Percentiles rank a stretch among this genome's conserved stretches.
Evolutionary conservation across 371 early-diverging fungal species (phyloP).

Genomic region (Mucor racemosus): DNA sequence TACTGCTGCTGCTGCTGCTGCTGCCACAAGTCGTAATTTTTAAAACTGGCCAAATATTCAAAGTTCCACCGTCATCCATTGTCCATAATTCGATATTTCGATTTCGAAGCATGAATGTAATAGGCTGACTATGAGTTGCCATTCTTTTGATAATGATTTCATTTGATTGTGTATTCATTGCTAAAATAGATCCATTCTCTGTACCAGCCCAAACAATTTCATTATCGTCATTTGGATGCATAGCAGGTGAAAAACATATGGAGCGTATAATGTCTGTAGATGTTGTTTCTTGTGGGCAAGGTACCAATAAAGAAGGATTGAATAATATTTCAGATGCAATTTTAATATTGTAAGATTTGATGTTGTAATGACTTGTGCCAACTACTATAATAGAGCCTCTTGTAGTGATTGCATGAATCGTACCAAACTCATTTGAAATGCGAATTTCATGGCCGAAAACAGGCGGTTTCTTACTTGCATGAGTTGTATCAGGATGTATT

Average conservation of each 20-base stretch:
- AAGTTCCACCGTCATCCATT: slow-evolving; percentile 65
- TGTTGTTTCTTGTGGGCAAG: background rate
- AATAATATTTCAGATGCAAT: background rate
- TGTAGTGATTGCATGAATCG: background rate
- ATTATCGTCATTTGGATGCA: background rate
- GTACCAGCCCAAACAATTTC: slow-evolving; percentile 14
- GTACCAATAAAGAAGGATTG: background rate
- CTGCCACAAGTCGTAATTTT: background rate
- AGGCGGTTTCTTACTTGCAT: background rate
- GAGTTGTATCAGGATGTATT: background rate
- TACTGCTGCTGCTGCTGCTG: no score
- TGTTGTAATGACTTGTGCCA: background rate
- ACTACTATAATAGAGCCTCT: background rate
- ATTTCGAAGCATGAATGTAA: slow-evolving; percentile 57
- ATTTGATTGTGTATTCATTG: background rate
- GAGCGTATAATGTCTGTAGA: slow-evolving; percentile 1
- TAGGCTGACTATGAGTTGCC: slow-evolving; percentile 16
- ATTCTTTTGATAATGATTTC: background rate
- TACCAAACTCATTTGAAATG: background rate
- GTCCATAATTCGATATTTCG: slow-evolving; percentile 60
- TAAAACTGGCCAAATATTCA: slow-evolving; percentile 64
- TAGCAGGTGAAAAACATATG: slow-evolving; percentile 6
- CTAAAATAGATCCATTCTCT: slow-evolving; percentile 5
- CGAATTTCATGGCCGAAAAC: background rate
- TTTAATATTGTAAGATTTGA: background rate